Evolutionary conservation across 495 filamentous ascomycete species (phyloP), one percentile per base, ranked within the genome.

Genomic region (Neurospora sp.): DNA sequence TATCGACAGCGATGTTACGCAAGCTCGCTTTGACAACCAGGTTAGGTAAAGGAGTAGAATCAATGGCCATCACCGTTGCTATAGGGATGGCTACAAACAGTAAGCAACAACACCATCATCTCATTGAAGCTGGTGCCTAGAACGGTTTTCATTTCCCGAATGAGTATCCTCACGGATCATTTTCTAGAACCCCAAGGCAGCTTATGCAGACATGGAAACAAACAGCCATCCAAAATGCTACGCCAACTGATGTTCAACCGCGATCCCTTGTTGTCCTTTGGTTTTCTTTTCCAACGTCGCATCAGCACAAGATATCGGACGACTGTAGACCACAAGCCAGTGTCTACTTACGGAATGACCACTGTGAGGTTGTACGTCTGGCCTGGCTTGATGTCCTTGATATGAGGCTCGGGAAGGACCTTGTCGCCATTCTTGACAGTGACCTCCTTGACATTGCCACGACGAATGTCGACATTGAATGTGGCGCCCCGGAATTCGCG

Each of bases 401-500:
- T 76, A 44, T 78, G 76, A 0, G 79, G 76, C 42, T 82, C 76
- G 1, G 83, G 81, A 59, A 86, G 75, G 8, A 78, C 74, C 53
- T 71, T 71, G 40, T 74, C 80, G 7, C 75, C 79, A 2, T 81
- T 71, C 70, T 72, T 79, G 53, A 86, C 83, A 2, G 77, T 80
- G 9, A 86, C 80, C 12, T 82, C 80, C n/a, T 80, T 73, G 37
- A 84, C 84, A 37, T 83, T 80, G n/a, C 71, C 79, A 45, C 81
- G 79, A 68, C 77, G 79, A 37, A 88, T 81, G 39, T 86, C 81
- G 31, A 87, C 69, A 10, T 82, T 74, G 74, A 88, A 87, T 12
- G 78, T 86, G 20, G 85, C 86, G 39, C 84, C 85, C 37, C 86
- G 81, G 79, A 88, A 88, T 39, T 78, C 41, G 10, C 86, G 81